Conservation (phyloP, 2,329 filamentous ascomycete genomes). For the Penicillium sp. region DNA sequence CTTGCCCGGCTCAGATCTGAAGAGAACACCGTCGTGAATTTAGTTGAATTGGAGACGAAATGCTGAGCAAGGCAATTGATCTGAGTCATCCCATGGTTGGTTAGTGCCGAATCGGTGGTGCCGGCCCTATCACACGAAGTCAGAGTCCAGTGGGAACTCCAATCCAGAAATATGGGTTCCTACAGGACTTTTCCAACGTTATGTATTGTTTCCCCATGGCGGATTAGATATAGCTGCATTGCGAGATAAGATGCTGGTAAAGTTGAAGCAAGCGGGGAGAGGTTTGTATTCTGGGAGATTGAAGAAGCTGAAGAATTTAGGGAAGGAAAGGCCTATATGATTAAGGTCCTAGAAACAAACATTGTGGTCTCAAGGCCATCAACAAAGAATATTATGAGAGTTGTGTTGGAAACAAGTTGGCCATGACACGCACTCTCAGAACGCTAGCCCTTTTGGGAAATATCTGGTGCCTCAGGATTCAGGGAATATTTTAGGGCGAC, state of each 20-base stretch:
- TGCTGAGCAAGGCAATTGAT: slow-evolving; percentile 68
- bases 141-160: not conserved
- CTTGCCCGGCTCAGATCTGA: slow-evolving; percentile 74
- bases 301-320: not conserved
- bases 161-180: slow-evolving; percentile 23
- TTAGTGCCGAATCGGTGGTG: slow-evolving; percentile 74
- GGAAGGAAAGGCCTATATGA: not conserved
- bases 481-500: too few relatives aligned
- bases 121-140: slow-evolving; percentile 61
- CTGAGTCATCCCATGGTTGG: slow-evolving; percentile 78
- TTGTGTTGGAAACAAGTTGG: not conserved
- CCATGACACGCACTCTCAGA: not conserved
- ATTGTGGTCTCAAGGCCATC: not conserved
- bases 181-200: slow-evolving; percentile 79
- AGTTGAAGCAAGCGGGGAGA: not conserved
- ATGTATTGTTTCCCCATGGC: slow-evolving; percentile 88
- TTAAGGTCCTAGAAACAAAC: not conserved
- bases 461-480: not conserved
- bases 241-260: not conserved
- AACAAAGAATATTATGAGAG: not conserved
- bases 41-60: slow-evolving; percentile 63
- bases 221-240: slow-evolving; percentile 72
- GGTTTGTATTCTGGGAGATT: not conserved
- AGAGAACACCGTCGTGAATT: slow-evolving; percentile 70
- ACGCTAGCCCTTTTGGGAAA: slow-evolving; percentile 1